These are phyloP conservation scores for Xylaria polymorpha DNA, from an alignment of 2,329 filamentous ascomycete genomes.

Conservation along the genomic window DNA sequence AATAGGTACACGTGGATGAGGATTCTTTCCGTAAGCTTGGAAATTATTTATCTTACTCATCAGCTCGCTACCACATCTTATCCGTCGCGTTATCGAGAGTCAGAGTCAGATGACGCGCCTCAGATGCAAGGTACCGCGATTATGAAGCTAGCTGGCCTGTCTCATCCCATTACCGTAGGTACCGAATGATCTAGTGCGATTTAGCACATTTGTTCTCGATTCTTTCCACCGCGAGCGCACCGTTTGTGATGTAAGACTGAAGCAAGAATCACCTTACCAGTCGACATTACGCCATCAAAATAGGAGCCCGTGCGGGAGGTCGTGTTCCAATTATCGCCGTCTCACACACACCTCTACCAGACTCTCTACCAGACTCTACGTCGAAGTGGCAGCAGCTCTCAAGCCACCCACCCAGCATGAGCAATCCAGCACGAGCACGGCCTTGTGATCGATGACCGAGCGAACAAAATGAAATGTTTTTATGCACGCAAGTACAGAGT, in stretches of 20 bases:
- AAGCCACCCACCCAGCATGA: neutral
- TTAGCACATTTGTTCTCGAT: slow-evolving; percentile 11
- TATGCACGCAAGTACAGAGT: slow-evolving; percentile 2
- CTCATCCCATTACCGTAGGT: neutral
- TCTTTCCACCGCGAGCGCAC: slow-evolving; percentile 10
- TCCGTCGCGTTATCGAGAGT: neutral
- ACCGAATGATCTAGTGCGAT: slow-evolving; percentile 3
- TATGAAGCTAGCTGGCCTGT: neutral
- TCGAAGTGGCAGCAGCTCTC: slow-evolving; percentile 6
- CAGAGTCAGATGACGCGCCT: slow-evolving; percentile 26
- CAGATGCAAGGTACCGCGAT: slow-evolving; percentile 29
- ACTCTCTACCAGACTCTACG: neutral
- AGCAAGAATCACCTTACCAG: slow-evolving; percentile 2
- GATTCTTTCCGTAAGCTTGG: slow-evolving; percentile 12
- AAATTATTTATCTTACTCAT: slow-evolving; percentile 28
- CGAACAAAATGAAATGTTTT: slow-evolving; percentile 1
- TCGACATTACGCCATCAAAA: neutral
- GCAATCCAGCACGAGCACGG: neutral
- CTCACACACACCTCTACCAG: neutral
- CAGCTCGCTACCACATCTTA: slow-evolving; percentile 33
- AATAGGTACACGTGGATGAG: neutral
- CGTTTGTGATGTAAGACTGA: neutral
- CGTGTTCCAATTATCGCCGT: neutral
- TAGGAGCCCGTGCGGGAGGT: slow-evolving; percentile 1
- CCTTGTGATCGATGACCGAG: slow-evolving; percentile 16